Evolutionary conservation across 2,329 filamentous ascomycete genomes (phyloP).

Genomic region (Ophidiomyces ophidiicola): DNA sequence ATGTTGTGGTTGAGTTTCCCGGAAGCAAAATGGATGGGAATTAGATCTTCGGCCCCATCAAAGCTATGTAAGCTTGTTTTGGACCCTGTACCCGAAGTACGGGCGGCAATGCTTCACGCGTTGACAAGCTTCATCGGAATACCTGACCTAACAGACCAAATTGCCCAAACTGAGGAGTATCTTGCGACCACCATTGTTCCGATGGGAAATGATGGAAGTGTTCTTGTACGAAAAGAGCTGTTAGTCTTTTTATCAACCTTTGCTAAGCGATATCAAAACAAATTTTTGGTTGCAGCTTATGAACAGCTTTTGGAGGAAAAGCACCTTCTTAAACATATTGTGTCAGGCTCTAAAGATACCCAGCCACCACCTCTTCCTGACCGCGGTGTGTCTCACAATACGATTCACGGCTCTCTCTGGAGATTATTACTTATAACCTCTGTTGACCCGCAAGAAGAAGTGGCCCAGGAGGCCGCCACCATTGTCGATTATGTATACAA

Average conservation of each 20-base stretch:
- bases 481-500: slow-evolving; percentile 78
- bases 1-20: slow-evolving; percentile 86
- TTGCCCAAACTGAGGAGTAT: slow-evolving; percentile 79
- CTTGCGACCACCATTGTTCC: slow-evolving; percentile 80
- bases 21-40: slow-evolving; percentile 93
- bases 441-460: slow-evolving; percentile 87
- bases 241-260: slow-evolving; percentile 90
- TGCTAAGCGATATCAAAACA: slow-evolving; percentile 77
- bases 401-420: slow-evolving; percentile 87
- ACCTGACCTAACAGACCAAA: slow-evolving; percentile 79
- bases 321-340: slow-evolving; percentile 48
- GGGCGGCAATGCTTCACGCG: slow-evolving; percentile 84
- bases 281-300: slow-evolving; percentile 81
- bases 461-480: slow-evolving; percentile 71
- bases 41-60: slow-evolving; percentile 70
- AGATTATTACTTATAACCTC: slow-evolving; percentile 82
- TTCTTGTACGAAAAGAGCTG: slow-evolving; percentile 85
- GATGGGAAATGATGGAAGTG: slow-evolving; percentile 87
- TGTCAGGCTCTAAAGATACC: slow-evolving; percentile 19
- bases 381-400: slow-evolving; percentile 64
- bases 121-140: slow-evolving; percentile 91
- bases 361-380: slow-evolving; percentile 21
- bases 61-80: slow-evolving; percentile 69
- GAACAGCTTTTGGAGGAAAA: slow-evolving; percentile 81
- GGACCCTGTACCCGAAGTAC: slow-evolving; percentile 82